Evolutionary conservation across 2,329 filamentous ascomycete species (phyloP).

Genomic region (Mariannaea elegans): DNA sequence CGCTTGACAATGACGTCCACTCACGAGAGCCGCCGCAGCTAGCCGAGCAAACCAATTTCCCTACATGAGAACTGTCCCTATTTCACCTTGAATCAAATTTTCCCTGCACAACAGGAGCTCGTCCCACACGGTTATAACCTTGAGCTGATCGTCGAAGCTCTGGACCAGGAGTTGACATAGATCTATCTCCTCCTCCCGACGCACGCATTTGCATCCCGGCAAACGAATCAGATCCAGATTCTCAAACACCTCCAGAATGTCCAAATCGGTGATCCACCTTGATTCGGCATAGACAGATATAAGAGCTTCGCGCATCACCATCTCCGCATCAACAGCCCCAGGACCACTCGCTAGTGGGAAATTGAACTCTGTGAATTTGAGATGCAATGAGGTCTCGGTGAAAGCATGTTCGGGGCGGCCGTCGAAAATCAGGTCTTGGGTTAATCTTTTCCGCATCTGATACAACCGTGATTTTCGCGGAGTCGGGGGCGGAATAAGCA

Average conservation of each 20-base stretch:
- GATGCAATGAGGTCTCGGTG: neutral
- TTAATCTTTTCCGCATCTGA: neutral
- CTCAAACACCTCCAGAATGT: neutral
- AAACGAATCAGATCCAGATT: neutral
- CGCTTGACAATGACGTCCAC: neutral
- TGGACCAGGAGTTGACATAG: neutral
- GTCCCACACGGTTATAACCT: neutral
- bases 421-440: neutral
- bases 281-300: neutral
- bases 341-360: neutral
- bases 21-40: neutral
- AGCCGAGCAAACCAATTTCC: neutral
- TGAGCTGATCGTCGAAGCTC: neutral
- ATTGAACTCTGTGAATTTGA: neutral
- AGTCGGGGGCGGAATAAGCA: neutral
- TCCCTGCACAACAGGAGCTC: neutral
- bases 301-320: neutral
- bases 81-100: neutral
- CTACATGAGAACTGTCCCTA: neutral
- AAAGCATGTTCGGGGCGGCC: neutral
- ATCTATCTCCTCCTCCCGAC: neutral
- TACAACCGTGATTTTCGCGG: neutral
- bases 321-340: neutral
- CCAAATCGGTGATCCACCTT: neutral
- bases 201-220: neutral